A percentile compares a stretch with the other conserved stretches of the same genome.
phyloP scores from a whole-genome alignment of 805 yeast species.

The Saccharomycopsis javanensis region DNA sequence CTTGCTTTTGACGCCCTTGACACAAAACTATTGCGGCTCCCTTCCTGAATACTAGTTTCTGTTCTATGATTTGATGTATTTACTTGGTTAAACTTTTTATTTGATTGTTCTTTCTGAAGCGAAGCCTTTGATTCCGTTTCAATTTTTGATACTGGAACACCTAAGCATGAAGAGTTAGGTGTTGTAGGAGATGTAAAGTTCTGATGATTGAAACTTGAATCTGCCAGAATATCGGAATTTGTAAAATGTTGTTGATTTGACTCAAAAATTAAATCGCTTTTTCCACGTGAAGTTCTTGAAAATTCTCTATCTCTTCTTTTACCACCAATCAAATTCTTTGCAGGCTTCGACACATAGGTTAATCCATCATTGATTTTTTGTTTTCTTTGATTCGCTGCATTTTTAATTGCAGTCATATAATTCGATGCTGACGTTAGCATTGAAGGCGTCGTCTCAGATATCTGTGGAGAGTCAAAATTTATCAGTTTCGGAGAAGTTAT shows the following conservation, averaged over 20 bases:
- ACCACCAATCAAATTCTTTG: slow-evolving; percentile 3
- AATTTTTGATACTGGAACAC: neutral
- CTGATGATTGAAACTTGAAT: neutral
- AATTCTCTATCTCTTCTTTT: neutral
- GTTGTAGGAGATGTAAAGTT: neutral
- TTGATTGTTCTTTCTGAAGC: neutral
- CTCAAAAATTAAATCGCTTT: neutral
- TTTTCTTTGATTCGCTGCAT: slow-evolving; percentile 11
- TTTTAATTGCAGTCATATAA: slow-evolving; percentile 14
- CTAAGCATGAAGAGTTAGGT: neutral
- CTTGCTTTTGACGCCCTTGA: neutral
- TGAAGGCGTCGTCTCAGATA: neutral
- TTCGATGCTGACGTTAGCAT: slow-evolving; percentile 7
- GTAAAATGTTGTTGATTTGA: neutral
- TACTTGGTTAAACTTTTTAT: neutral
- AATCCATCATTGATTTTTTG: slow-evolving; percentile 13
- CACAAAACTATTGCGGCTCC: neutral
- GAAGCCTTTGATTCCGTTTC: neutral
- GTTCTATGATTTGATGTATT: neutral
- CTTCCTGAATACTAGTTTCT: too few relatives aligned
- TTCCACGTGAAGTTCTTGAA: neutral
- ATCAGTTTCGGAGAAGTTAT: neutral
- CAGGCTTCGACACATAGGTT: slow-evolving; percentile 14
- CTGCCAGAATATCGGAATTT: neutral
- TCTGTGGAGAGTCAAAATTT: neutral